A percentile compares a stretch with the other conserved stretches of the same genome.
Evolutionary conservation across 768 basidiomycete species (phyloP).

Genomic region (Mycena alexandri): DNA sequence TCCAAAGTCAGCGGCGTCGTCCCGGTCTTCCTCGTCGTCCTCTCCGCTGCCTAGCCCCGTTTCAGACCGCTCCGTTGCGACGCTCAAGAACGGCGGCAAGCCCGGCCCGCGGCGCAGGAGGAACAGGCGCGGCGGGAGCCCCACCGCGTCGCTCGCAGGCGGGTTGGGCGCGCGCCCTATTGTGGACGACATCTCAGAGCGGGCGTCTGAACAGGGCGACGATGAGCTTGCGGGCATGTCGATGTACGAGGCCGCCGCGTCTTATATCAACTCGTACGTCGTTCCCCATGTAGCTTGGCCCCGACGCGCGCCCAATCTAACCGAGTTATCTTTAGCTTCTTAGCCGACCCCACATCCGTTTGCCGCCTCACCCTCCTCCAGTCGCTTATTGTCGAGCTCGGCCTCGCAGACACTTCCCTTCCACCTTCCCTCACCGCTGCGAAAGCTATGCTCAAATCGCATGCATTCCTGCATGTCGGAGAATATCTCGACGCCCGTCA

Average conservation of each 20-base stretch:
- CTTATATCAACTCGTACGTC: conserved; percentile 73
- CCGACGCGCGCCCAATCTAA: conserved; percentile 13
- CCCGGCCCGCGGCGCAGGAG: conserved; percentile 9
- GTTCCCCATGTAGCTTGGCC: conserved; percentile 44
- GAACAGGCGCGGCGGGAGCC: conserved; percentile 9
- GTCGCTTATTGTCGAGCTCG: conserved; percentile 83
- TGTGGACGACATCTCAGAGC: conserved; percentile 65
- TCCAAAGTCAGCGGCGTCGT: neutral
- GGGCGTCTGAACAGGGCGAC: conserved; percentile 50
- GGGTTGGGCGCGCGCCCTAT: conserved; percentile 56
- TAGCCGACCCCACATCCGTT: conserved; percentile 60
- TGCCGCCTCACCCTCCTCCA: conserved; percentile 75
- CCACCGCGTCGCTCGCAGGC: neutral
- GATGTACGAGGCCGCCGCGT: conserved; percentile 69
- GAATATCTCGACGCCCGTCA: conserved; percentile 79
- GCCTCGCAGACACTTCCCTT: conserved; percentile 63
- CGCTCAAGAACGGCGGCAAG: conserved; percentile 9
- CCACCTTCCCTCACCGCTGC: conserved; percentile 76
- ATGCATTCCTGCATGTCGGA: conserved; percentile 77
- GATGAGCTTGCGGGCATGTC: conserved; percentile 44
- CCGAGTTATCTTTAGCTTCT: conserved; percentile 54
- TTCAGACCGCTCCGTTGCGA: conserved; percentile 25
- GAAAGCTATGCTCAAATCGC: conserved; percentile 73
- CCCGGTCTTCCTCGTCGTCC: conserved; percentile 3
- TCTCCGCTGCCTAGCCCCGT: conserved; percentile 22